Evolutionary conservation across 371 early-diverging fungal species (phyloP).

Genomic region (Haplosporangium sp.): DNA sequence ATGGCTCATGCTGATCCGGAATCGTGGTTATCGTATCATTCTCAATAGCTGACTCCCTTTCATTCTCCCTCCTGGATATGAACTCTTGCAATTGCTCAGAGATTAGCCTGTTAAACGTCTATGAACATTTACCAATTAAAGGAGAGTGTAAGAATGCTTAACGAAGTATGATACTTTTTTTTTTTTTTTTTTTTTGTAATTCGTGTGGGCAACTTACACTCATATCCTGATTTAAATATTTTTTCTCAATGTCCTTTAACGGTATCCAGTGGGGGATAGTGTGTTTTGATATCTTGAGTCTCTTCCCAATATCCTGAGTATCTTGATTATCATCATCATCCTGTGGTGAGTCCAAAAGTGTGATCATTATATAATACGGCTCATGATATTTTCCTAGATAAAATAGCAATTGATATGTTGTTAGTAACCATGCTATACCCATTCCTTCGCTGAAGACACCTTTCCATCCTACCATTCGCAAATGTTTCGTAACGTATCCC

Average conservation of each 20-base stretch:
- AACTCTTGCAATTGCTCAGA: conserved; percentile 42
- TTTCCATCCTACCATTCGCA: conserved; percentile 22
- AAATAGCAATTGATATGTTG: background rate
- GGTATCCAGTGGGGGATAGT: conserved; percentile 53
- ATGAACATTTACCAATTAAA: no score
- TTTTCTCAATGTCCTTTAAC: conserved; percentile 26
- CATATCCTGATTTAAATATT: conserved; percentile 45
- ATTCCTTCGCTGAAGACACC: background rate
- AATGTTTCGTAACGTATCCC: conserved; percentile 53
- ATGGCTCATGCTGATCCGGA: background rate
- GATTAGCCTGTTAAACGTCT: conserved; percentile 31
- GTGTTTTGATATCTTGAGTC: conserved; percentile 29
- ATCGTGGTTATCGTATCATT: background rate
- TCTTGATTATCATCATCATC: background rate
- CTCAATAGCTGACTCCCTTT: background rate
- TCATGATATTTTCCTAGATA: conserved; percentile 37
- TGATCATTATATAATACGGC: conserved; percentile 47
- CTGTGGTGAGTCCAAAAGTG: background rate
- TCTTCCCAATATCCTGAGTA: background rate
- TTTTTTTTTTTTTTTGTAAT: background rate
- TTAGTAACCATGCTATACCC: background rate
- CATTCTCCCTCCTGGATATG: conserved; percentile 22
- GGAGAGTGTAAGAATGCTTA: no score
- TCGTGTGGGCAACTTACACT: conserved; percentile 13
- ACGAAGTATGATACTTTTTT: background rate